These are phyloP conservation scores for Silene uniflora DNA, from an alignment of 148 eudicot species.

Conservation along the genomic window DNA sequence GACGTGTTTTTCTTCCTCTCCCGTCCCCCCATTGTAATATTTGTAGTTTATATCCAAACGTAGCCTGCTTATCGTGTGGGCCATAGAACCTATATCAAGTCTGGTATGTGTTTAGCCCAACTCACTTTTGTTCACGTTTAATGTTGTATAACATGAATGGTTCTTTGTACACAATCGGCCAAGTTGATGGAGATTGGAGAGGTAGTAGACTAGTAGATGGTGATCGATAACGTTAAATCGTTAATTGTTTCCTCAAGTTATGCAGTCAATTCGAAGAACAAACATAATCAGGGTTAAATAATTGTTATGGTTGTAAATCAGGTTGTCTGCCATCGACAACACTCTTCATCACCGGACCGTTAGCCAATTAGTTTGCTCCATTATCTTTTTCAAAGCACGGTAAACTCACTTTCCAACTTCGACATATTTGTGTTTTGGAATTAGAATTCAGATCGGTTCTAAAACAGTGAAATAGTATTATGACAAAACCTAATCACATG, in stretches of 20 bases:
- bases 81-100: neutral
- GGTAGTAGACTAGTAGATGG: neutral
- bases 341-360: too few species aligned
- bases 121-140: too few species aligned
- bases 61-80: neutral
- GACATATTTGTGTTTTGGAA: too few species aligned
- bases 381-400: too few species aligned
- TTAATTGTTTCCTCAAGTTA: neutral
- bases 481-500: constrained; percentile 1
- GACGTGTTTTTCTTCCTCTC: neutral
- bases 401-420: too few species aligned
- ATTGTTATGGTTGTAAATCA: too few species aligned
- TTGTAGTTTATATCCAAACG: neutral
- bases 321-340: too few species aligned
- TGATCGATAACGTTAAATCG: neutral
- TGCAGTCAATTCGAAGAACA: neutral
- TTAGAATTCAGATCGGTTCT: too few species aligned
- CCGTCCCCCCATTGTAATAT: too few species aligned
- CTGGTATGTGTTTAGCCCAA: neutral
- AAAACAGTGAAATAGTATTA: too few species aligned
- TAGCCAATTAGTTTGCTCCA: too few species aligned
- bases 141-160: neutral
- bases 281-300: neutral
- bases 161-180: neutral
- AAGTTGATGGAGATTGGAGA: neutral